Base-by-base conservation (phyloP, 306 rosid species). In the Cercis canadensis region DNA sequence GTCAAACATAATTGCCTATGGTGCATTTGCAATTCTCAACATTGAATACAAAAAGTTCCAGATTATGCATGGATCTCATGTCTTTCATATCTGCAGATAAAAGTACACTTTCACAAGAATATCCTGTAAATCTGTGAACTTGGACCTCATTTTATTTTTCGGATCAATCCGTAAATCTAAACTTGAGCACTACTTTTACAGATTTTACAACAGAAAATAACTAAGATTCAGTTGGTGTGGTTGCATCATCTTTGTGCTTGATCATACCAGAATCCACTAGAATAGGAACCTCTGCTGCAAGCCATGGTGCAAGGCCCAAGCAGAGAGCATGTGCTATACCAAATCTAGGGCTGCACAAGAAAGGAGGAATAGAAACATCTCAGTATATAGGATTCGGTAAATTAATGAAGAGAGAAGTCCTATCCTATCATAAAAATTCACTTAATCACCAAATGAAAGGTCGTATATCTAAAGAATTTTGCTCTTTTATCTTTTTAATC, bases 291-390 rank as follows among this genome's bases (percentile, higher is more conserved):
- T 95, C 99, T 0, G 99, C 99, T 1, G 99, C 99, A 67, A 95
- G 95, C 99, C 99, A 95, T 4, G 99, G 99, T 15, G 97, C 99
- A 82, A 95, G 99, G 14, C 99, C 99, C 86, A 95, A 80, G 81
- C 99, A 95, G 57, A 95, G 97, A 15, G 97, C 96, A 82, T 91
- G 99, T 6, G 99, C 97, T 58, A 95, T 85, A 15, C 99, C 99
- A 86, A 91, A 95, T 79, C 99, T 87, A 19, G 99, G 99, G 75
- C 99, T 95, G 89, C 82, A 84, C 65, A 49, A 76, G 59, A 75
- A 69, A 72, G 78, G 62, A 50, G 8, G 5, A 29, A 50, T 56
- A 69, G 63, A 69, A 39, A 60, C 18, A 44, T 33, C 15, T 76
- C 63, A 56, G 53, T 75, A 57, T 18, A 51, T 54, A 21, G 32